Conservation (phyloP, 2,329 filamentous ascomycete species). For the Fusarium sp. region DNA sequence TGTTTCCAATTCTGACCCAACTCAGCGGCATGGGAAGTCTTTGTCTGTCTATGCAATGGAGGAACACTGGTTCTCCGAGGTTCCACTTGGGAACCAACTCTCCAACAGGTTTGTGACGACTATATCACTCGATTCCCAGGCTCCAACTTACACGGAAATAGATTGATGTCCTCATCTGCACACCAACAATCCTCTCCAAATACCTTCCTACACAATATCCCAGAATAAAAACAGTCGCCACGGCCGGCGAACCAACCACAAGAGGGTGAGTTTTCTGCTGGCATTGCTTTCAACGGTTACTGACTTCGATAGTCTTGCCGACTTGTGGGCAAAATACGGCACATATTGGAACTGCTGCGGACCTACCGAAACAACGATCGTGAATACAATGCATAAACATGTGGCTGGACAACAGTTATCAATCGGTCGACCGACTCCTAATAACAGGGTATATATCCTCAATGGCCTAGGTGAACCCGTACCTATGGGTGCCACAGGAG, state of each 20-base stretch:
- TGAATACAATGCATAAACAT: conserved; percentile 68
- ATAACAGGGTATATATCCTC: conserved; percentile 63
- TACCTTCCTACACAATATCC: conserved; percentile 60
- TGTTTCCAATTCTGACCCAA: conserved; percentile 19
- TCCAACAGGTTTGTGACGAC: conserved; percentile 55
- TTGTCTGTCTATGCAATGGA: conserved; percentile 67
- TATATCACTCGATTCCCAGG: not conserved
- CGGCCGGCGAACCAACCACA: conserved; percentile 66
- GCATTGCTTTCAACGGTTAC: not conserved
- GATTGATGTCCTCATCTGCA: conserved; percentile 66
- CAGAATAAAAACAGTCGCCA: conserved; percentile 64
- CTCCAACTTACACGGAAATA: conserved; percentile 37
- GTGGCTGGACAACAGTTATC: conserved; percentile 59
- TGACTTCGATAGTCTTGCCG: conserved; percentile 58
- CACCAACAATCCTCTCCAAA: conserved; percentile 65
- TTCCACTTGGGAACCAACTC: conserved; percentile 60
- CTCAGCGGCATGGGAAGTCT: conserved; percentile 70
- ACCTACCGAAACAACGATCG: conserved; percentile 69
- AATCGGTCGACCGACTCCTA: conserved; percentile 65
- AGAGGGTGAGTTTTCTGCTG: conserved; percentile 51
- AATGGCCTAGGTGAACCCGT: conserved; percentile 59
- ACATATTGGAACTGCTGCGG: conserved; percentile 69
- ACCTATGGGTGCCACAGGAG: conserved; percentile 59
- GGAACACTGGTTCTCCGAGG: conserved; percentile 66
- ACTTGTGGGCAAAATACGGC: conserved; percentile 63